Evolutionary conservation across 805 yeast species (phyloP).

Genomic region (Kodamaea kaohsiungensis): DNA sequence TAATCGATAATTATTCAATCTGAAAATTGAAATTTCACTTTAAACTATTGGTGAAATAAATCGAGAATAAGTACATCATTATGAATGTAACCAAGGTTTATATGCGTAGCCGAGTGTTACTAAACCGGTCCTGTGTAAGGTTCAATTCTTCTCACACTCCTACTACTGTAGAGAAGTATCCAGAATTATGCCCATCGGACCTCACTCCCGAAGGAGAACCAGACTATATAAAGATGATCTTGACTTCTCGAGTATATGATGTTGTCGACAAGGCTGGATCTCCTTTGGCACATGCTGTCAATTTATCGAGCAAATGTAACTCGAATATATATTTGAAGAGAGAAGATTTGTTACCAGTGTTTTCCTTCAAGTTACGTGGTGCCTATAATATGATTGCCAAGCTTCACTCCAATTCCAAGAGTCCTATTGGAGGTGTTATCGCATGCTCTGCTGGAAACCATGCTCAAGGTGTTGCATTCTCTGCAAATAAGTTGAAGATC

Average conservation of each 20-base stretch:
- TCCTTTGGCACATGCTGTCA: constrained; percentile 75
- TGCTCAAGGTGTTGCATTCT: constrained; percentile 97
- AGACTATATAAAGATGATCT: constrained; percentile 88
- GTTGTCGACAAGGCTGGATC: constrained; percentile 79
- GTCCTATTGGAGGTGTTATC: constrained; percentile 81
- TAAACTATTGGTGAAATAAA: neutral
- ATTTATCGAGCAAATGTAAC: constrained; percentile 72
- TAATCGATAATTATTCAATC: neutral
- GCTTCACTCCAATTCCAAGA: constrained; percentile 54
- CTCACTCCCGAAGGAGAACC: constrained; percentile 67
- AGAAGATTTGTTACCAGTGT: constrained; percentile 93
- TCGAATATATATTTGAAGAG: constrained; percentile 80
- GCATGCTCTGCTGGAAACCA: constrained; percentile 99
- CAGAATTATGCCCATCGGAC: constrained; percentile 52
- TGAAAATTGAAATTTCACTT: neutral
- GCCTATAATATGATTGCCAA: constrained; percentile 97
- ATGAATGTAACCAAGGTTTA: neutral
- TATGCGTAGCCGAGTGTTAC: neutral
- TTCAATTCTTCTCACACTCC: neutral
- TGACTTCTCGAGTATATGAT: constrained; percentile 93
- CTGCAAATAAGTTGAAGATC: constrained; percentile 80
- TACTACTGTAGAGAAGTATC: constrained; percentile 27
- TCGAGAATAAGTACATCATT: neutral
- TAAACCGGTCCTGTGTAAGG: neutral
- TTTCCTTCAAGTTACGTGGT: constrained; percentile 94